Evolutionary conservation across 2,329 filamentous ascomycete species (phyloP).

Genomic region (Fusarium beomiforme): DNA sequence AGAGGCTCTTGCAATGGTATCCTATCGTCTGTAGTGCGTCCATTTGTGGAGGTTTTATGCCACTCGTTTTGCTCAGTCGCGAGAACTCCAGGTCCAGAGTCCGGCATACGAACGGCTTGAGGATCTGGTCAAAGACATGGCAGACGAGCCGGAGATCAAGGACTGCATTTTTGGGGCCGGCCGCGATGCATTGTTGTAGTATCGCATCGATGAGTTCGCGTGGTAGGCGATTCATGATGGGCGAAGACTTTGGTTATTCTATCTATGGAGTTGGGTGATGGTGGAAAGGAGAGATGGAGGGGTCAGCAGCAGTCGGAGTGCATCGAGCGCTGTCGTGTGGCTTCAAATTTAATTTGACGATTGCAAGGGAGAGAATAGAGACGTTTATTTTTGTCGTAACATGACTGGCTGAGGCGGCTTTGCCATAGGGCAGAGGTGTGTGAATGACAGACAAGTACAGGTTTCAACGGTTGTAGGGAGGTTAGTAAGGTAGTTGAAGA

Average conservation of each 20-base stretch:
- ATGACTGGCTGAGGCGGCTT: not conserved
- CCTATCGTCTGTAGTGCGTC: slow-evolving; percentile 58
- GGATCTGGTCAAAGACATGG: slow-evolving; percentile 57
- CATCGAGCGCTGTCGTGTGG: slow-evolving; percentile 13
- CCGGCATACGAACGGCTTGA: slow-evolving; percentile 57
- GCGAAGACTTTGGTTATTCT: not conserved
- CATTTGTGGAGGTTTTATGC: slow-evolving; percentile 47
- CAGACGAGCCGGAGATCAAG: slow-evolving; percentile 60
- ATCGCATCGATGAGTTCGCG: slow-evolving; percentile 59
- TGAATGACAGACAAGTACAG: not conserved
- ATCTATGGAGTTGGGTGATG: not conserved
- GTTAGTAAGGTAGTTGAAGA: not conserved
- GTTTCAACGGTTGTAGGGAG: not conserved
- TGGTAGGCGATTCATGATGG: slow-evolving; percentile 58
- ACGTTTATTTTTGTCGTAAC: not conserved
- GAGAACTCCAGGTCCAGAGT: slow-evolving; percentile 63
- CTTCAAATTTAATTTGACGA: not conserved
- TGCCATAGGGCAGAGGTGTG: not conserved
- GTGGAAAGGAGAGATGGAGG: slow-evolving; percentile 4
- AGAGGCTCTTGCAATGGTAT: slow-evolving; percentile 59
- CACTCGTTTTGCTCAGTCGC: slow-evolving; percentile 54
- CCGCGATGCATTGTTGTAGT: slow-evolving; percentile 54
- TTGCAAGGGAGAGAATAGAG: not conserved
- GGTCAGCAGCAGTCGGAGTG: slow-evolving; percentile 18
- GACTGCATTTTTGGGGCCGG: slow-evolving; percentile 56